A percentile compares a stretch with the other conserved stretches of the same genome.
These are phyloP conservation scores for Lentinula lateritia DNA, from an alignment of 768 basidiomycete species.

Conservation along the genomic window DNA sequence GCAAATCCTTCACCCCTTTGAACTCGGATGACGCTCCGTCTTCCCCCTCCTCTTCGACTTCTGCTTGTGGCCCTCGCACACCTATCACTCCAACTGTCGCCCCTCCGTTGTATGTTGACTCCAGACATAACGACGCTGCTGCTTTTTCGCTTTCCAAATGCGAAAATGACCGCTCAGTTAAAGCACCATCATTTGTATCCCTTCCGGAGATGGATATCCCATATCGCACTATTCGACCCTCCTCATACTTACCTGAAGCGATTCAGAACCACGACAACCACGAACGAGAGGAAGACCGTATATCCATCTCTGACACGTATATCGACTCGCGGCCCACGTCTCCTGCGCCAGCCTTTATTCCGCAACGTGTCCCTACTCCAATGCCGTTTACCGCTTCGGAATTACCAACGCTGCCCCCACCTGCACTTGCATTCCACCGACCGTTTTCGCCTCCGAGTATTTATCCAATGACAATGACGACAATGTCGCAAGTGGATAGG, in stretches of 20 bases:
- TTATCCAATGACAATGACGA: not conserved
- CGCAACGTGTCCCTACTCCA: not conserved
- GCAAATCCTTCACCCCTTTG: not conserved
- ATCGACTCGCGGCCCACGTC: not conserved
- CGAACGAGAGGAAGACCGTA: not conserved
- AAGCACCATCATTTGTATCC: not conserved
- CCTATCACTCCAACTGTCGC: not conserved
- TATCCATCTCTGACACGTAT: slow-evolving; percentile 3
- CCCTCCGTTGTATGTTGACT: not conserved
- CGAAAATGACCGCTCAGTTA: too few species aligned
- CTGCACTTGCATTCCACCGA: not conserved
- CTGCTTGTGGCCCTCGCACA: not conserved
- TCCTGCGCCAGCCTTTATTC: not conserved
- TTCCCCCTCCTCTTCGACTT: not conserved
- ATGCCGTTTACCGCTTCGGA: not conserved
- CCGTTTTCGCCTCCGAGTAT: slow-evolving; percentile 2
- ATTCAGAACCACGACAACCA: not conserved
- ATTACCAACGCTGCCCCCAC: not conserved
- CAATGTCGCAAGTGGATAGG: not conserved
- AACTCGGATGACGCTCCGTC: not conserved
- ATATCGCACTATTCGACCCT: not conserved
- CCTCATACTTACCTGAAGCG: not conserved
- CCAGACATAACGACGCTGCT: not conserved
- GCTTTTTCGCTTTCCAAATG: not conserved
- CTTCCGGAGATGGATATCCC: not conserved